phyloP scores from a whole-genome alignment of 2,329 filamentous ascomycete species.

The Ophiostoma ips region DNA sequence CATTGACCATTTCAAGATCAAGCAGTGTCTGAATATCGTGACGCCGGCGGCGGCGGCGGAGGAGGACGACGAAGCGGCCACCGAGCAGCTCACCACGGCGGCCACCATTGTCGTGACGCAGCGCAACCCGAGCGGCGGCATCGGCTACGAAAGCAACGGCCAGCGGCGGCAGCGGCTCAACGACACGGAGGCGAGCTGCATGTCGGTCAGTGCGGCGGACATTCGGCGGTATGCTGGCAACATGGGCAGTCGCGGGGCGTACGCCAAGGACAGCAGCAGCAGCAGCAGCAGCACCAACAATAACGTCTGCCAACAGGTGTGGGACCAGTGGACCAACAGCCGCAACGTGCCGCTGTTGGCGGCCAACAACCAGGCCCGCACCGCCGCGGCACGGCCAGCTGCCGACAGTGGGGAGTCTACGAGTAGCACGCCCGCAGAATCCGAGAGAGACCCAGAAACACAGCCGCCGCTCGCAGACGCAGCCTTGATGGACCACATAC shows the following conservation, averaged over 20 bases:
- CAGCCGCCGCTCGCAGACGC: not conserved
- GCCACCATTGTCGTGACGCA: not conserved
- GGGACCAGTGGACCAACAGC: constrained; percentile 9
- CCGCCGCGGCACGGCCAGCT: not conserved
- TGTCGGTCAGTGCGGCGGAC: not conserved
- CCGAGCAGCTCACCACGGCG: not conserved
- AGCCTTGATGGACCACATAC: not conserved
- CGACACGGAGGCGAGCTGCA: constrained; percentile 10
- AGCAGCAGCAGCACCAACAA: too few species aligned
- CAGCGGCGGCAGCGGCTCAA: not conserved
- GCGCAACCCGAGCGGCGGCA: not conserved
- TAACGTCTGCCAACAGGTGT: constrained; percentile 8
- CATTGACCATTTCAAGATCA: constrained; percentile 28
- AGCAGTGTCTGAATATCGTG: constrained; percentile 23
- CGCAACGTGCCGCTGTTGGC: constrained; percentile 1
- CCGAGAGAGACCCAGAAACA: not conserved
- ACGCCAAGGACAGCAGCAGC: too few species aligned
- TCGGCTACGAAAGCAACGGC: not conserved
- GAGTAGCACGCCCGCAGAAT: too few species aligned
- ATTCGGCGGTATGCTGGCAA: constrained; percentile 1
- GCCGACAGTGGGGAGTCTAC: not conserved
- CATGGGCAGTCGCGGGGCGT: not conserved
- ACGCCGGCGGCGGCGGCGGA: constrained; percentile 8
- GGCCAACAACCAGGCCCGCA: not conserved
- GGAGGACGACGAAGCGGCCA: not conserved